Conservation (phyloP, 306 rosid species). For the Mucuna pruriens region DNA sequence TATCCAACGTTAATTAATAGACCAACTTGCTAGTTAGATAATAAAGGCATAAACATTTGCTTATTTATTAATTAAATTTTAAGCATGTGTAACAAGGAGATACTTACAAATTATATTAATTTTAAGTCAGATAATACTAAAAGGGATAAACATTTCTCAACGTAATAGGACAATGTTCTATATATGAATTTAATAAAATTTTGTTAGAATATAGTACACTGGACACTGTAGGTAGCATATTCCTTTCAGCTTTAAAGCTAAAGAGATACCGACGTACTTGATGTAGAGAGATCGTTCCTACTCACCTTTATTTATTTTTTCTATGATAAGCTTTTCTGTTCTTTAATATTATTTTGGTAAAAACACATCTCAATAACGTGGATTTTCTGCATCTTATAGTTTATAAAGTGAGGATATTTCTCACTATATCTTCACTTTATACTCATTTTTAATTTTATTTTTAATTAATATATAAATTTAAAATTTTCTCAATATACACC, state of each 20-base stretch:
- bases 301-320: neutral
- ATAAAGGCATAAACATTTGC: neutral
- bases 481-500: no score
- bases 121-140: no score
- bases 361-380: no score
- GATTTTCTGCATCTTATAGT: no score
- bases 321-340: neutral
- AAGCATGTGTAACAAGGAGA: neutral
- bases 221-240: neutral
- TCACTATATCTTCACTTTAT: no score
- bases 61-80: neutral
- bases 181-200: neutral
- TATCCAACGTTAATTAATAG: constrained; percentile 1
- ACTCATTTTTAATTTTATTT: no score
- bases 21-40: neutral
- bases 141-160: no score
- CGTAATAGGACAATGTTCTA: no score
- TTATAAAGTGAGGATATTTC: no score
- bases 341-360: neutral
- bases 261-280: neutral
- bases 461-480: no score
- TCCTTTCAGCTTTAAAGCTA: constrained; percentile 21
- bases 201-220: neutral
- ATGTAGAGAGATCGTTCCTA: neutral
- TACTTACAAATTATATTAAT: neutral